phyloP scores from a whole-genome alignment of 306 rosid genomes.

The Phaseolus lunatus region DNA sequence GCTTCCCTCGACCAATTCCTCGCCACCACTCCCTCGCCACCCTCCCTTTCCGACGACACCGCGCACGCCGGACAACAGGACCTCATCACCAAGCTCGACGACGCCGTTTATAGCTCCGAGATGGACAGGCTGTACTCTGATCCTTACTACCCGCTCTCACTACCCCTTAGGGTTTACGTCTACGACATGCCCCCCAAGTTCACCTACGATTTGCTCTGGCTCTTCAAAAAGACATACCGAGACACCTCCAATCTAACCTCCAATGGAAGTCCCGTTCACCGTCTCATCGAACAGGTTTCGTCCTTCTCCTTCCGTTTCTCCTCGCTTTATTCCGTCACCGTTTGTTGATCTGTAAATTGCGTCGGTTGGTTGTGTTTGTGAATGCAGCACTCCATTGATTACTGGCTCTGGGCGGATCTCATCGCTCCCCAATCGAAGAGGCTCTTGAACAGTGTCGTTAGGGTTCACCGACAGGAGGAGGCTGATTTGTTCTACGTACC shows the following conservation, averaged over 20 bases:
- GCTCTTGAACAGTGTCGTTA: constrained; percentile 68
- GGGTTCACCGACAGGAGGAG: constrained; percentile 81
- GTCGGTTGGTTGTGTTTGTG: neutral
- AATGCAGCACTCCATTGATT: constrained; percentile 88
- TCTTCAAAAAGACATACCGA: constrained; percentile 64
- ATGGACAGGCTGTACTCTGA: constrained; percentile 50
- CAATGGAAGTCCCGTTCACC: constrained; percentile 96
- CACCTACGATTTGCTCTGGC: constrained; percentile 80
- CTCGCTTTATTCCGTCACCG: neutral
- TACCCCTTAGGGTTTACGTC: constrained; percentile 81
- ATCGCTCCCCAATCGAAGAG: constrained; percentile 81
- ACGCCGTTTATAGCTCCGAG: constrained; percentile 46
- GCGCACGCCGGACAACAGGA: neutral
- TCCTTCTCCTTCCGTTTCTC: neutral
- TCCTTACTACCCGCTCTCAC: constrained; percentile 57
- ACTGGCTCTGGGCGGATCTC: constrained; percentile 96
- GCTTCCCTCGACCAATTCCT: constrained; percentile 80
- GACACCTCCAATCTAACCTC: constrained; percentile 90
- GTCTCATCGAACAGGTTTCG: constrained; percentile 86
- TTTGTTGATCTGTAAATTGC: neutral
- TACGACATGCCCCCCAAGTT: constrained; percentile 87
- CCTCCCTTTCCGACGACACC: constrained; percentile 35
- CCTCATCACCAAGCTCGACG: constrained; percentile 49
- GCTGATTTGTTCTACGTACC: constrained; percentile 96
- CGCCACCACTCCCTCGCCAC: constrained; percentile 41